Evolutionary conservation across 2,329 filamentous ascomycete genomes (phyloP).

Genomic region (Pleochaeta shiraiana): DNA sequence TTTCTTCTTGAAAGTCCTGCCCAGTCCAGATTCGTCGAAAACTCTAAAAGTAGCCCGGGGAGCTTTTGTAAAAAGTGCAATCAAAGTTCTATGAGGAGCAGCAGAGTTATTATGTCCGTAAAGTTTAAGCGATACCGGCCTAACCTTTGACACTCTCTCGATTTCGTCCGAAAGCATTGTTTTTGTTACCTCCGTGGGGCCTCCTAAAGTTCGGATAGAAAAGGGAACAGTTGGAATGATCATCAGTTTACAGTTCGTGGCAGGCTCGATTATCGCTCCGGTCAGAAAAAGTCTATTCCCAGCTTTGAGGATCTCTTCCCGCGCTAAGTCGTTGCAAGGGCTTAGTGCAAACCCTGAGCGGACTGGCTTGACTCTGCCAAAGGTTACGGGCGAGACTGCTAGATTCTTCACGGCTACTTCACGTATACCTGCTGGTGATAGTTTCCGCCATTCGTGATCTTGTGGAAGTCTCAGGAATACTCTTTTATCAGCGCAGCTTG

Average conservation of each 20-base stretch:
- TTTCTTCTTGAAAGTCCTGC: neutral
- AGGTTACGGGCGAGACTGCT: neutral
- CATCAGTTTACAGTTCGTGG: neutral
- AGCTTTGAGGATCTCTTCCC: constrained; percentile 8
- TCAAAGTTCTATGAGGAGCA: constrained; percentile 2
- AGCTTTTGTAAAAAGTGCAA: constrained; percentile 4
- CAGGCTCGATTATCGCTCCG: neutral
- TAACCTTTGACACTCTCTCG: neutral
- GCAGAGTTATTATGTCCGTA: neutral
- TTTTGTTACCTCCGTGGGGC: neutral
- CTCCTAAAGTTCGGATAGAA: neutral
- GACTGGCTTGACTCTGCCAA: neutral
- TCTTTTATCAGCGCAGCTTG: neutral
- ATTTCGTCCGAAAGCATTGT: neutral
- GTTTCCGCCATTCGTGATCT: neutral
- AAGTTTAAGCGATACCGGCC: neutral
- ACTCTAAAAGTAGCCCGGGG: constrained; percentile 2
- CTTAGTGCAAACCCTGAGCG: neutral
- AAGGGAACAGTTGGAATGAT: neutral
- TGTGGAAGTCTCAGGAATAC: neutral
- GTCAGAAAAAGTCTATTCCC: neutral
- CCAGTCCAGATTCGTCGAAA: neutral
- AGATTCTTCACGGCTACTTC: neutral
- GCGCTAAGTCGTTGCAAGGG: constrained; percentile 5
- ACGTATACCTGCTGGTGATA: no score